Conservation (phyloP, 2,329 filamentous ascomycete species). For the Pseudocercospora vitis region DNA sequence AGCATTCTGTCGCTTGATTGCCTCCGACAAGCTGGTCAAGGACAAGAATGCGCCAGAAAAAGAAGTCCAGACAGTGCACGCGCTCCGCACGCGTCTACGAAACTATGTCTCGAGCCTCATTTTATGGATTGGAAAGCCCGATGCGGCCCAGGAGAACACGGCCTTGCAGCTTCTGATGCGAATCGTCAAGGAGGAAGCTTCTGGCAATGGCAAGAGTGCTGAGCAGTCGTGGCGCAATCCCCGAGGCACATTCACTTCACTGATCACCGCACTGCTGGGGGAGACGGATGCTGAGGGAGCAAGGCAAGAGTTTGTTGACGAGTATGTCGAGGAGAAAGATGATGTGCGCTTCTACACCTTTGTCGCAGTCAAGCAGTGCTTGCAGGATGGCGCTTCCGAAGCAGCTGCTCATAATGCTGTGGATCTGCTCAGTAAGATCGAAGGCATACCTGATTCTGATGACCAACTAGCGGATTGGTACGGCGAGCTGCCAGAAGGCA, state of each 20-base stretch:
- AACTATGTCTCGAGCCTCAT: constrained; percentile 62
- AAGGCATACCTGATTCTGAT: constrained; percentile 66
- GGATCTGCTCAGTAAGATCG: constrained; percentile 64
- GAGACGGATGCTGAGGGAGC: constrained; percentile 58
- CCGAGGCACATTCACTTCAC: constrained; percentile 58
- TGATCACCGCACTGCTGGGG: constrained; percentile 64
- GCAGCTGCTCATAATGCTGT: constrained; percentile 58
- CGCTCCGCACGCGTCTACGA: constrained; percentile 72
- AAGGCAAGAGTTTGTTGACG: constrained; percentile 72
- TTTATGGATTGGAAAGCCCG: constrained; percentile 59
- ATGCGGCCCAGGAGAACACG: constrained; percentile 64
- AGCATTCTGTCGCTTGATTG: constrained; percentile 79
- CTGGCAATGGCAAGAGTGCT: constrained; percentile 48
- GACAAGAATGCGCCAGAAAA: constrained; percentile 68
- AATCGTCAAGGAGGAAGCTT: constrained; percentile 74
- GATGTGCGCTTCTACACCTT: constrained; percentile 86
- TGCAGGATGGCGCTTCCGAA: constrained; percentile 26
- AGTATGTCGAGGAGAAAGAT: constrained; percentile 76
- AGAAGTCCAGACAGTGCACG: constrained; percentile 70
- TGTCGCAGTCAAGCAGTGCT: constrained; percentile 63
- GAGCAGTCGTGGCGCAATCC: constrained; percentile 68
- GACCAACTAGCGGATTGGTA: constrained; percentile 71
- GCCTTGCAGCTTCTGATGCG: constrained; percentile 80
- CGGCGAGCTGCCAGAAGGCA: constrained; percentile 62
- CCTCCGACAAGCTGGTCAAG: constrained; percentile 67